These are phyloP conservation scores for Boletus reticulatus DNA, from an alignment of 768 basidiomycete species.

Conservation along the genomic window DNA sequence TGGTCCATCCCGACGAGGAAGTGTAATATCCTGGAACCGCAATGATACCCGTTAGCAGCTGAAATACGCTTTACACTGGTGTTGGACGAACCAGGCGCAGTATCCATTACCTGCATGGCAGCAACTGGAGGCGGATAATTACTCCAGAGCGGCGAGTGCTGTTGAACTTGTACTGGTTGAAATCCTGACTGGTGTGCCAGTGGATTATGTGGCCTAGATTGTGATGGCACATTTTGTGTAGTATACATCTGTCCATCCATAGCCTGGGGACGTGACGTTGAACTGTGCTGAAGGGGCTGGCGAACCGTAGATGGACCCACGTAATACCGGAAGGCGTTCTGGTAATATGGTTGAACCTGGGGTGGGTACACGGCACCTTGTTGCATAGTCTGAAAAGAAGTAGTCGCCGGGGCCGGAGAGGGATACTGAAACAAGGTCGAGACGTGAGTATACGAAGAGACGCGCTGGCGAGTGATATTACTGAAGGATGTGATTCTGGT, in stretches of 20 bases:
- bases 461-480: constrained; percentile 5
- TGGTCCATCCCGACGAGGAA: background rate
- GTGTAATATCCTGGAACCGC: constrained; percentile 1
- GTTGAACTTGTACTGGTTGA: constrained; percentile 9
- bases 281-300: background rate
- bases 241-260: constrained; percentile 8
- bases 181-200: background rate
- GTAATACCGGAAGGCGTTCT: constrained; percentile 5
- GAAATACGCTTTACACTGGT: background rate
- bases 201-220: background rate
- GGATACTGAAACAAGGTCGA: constrained; percentile 12
- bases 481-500: constrained; percentile 17
- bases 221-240: constrained; percentile 9
- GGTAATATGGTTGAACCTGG: constrained; percentile 2
- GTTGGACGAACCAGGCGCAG: constrained; percentile 10
- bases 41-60: background rate
- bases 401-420: background rate
- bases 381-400: constrained; percentile 8
- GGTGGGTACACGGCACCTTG: background rate
- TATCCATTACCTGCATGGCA: background rate
- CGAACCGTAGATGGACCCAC: background rate
- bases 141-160: constrained; percentile 8
- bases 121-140: constrained; percentile 4
- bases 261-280: background rate
- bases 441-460: constrained; percentile 4